These are phyloP conservation scores for Aspergillus floridensis DNA, from an alignment of 2,329 filamentous ascomycete species.

Conservation along the genomic window DNA sequence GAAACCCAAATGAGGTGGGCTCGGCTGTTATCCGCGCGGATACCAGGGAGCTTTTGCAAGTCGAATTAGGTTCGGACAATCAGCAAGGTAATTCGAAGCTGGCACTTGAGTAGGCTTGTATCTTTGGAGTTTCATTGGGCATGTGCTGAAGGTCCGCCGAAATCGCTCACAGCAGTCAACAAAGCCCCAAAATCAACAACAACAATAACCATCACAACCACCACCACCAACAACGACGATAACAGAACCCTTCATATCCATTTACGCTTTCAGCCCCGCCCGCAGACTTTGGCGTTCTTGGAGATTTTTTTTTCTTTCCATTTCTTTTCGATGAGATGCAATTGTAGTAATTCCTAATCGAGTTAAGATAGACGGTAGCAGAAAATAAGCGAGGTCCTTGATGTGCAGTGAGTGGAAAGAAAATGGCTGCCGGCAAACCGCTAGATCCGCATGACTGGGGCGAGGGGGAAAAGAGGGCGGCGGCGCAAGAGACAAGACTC, in stretches of 20 bases:
- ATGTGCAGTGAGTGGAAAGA: neutral
- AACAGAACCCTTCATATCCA: neutral
- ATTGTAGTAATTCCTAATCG: neutral
- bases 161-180: neutral
- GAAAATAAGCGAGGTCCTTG: neutral
- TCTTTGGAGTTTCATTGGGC: neutral
- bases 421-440: conserved; percentile 6
- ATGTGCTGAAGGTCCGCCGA: neutral
- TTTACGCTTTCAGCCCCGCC: neutral
- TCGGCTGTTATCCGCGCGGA: neutral
- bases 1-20: neutral
- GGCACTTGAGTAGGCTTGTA: neutral
- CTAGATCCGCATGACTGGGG: conserved; percentile 14
- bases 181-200: neutral
- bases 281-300: neutral
- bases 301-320: too few relatives aligned
- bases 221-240: neutral
- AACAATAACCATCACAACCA: neutral
- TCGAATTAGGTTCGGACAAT: neutral
- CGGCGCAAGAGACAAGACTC: neutral
- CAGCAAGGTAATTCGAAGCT: neutral
- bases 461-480: conserved; percentile 5
- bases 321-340: neutral
- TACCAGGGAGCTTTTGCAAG: neutral
- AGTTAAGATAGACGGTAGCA: neutral